Percentiles rank a stretch among this genome's conserved stretches.
Conservation (phyloP, 2,329 filamentous ascomycete species). For the Paraconiothyrium brasiliense region DNA sequence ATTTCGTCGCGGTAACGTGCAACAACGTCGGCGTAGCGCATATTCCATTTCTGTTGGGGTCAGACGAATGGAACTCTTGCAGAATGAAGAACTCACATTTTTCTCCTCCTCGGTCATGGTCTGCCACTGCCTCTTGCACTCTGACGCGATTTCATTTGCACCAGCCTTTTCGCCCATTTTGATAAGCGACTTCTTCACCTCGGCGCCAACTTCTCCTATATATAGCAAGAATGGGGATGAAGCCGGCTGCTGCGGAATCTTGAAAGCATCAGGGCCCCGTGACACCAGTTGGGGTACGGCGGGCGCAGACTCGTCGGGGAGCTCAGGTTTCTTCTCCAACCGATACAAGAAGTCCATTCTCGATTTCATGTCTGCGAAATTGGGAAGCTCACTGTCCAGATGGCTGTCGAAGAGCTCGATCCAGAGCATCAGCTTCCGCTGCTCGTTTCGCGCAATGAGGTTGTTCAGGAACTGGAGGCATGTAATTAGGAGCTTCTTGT, state of each 20-base stretch:
- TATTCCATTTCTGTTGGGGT: constrained; percentile 51
- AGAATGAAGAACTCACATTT: constrained; percentile 33
- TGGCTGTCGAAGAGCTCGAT: constrained; percentile 70
- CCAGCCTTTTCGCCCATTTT: constrained; percentile 49
- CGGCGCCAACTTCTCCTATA: constrained; percentile 51
- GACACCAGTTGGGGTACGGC: constrained; percentile 26
- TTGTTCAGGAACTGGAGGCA: constrained; percentile 74
- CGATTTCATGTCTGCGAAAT: constrained; percentile 50
- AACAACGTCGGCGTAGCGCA: constrained; percentile 52
- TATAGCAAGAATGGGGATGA: constrained; percentile 53
- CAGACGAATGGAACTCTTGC: constrained; percentile 14
- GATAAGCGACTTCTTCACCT: constrained; percentile 49
- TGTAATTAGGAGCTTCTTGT: constrained; percentile 72
- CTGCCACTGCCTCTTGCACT: constrained; percentile 52
- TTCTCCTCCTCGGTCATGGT: constrained; percentile 51
- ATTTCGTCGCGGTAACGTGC: constrained; percentile 51
- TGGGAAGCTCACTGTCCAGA: constrained; percentile 50
- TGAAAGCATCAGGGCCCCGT: constrained; percentile 43
- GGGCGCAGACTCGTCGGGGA: constrained; percentile 23
- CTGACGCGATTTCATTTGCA: constrained; percentile 53
- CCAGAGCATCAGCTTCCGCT: constrained; percentile 72
- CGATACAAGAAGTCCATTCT: constrained; percentile 43
- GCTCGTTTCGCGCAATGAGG: constrained; percentile 71
- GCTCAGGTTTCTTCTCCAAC: constrained; percentile 30
- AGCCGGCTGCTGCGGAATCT: constrained; percentile 49